Percentiles rank a stretch among this genome's conserved stretches.
Evolutionary conservation across 2,329 filamentous ascomycete species (phyloP).

Genomic region (Colletotrichum eleusines): DNA sequence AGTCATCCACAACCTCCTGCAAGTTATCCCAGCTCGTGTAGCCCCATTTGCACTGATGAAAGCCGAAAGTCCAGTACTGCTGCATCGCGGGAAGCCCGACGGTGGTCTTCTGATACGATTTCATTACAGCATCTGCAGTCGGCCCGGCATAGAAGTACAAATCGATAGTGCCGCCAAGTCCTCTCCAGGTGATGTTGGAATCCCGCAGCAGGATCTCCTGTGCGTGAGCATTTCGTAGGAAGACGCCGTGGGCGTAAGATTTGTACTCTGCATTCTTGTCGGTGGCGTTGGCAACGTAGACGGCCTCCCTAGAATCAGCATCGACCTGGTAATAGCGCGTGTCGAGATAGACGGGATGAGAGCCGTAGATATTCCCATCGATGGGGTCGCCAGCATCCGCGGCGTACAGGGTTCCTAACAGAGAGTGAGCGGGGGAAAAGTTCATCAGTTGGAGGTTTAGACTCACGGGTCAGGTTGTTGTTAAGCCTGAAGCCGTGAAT

Average conservation of each 20-base stretch:
- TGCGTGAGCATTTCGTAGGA: slow-evolving; percentile 80
- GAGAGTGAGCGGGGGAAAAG: slow-evolving; percentile 8
- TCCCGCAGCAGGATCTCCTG: slow-evolving; percentile 77
- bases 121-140: slow-evolving; percentile 74
- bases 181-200: slow-evolving; percentile 77
- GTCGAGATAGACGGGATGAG: slow-evolving; percentile 83
- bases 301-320: slow-evolving; percentile 58
- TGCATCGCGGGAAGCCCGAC: slow-evolving; percentile 82
- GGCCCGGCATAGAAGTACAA: slow-evolving; percentile 85
- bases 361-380: slow-evolving; percentile 79
- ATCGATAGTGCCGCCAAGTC: slow-evolving; percentile 81
- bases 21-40: slow-evolving; percentile 80
- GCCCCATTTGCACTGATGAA: slow-evolving; percentile 87
- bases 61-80: slow-evolving; percentile 85
- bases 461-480: slow-evolving; percentile 75
- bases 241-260: slow-evolving; percentile 81
- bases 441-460: neutral
- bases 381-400: slow-evolving; percentile 76
- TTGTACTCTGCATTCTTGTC: slow-evolving; percentile 63
- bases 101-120: slow-evolving; percentile 75
- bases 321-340: slow-evolving; percentile 78
- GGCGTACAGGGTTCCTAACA: slow-evolving; percentile 64
- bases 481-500: slow-evolving; percentile 79
- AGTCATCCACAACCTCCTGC: slow-evolving; percentile 75
- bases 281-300: slow-evolving; percentile 66